Conservation (phyloP, 2,329 filamentous ascomycete genomes). For the Beauveria varroae region DNA sequence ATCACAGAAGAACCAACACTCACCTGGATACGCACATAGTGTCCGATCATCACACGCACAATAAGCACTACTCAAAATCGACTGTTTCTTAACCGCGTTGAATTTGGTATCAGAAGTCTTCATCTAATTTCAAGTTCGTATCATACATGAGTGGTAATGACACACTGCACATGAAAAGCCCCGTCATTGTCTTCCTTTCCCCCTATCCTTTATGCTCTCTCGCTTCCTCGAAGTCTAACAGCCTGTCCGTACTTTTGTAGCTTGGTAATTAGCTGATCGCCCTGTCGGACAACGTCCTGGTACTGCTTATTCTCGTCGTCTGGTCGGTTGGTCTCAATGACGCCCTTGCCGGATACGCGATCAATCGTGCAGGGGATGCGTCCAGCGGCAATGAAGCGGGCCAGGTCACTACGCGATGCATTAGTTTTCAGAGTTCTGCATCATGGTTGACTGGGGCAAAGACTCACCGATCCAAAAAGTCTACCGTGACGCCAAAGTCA, state of each 20-base stretch:
- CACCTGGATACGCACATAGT: not conserved
- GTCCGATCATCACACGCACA: not conserved
- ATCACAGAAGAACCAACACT: not conserved
- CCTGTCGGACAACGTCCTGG: slow-evolving; percentile 93
- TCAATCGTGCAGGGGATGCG: slow-evolving; percentile 96
- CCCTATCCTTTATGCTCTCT: slow-evolving; percentile 59
- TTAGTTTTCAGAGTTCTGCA: not conserved
- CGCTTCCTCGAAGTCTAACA: slow-evolving; percentile 86
- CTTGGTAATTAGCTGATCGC: slow-evolving; percentile 96
- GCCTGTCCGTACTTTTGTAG: slow-evolving; percentile 98
- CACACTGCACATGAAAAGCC: slow-evolving; percentile 6
- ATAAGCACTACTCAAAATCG: not conserved
- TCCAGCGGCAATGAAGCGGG: slow-evolving; percentile 92
- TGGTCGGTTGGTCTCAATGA: slow-evolving; percentile 95
- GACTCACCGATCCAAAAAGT: slow-evolving; percentile 85
- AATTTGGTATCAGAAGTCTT: slow-evolving; percentile 7
- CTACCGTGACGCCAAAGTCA: slow-evolving; percentile 93
- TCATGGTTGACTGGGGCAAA: not conserved
- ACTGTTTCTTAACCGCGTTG: not conserved
- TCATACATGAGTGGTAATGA: slow-evolving; percentile 10
- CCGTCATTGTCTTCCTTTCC: not conserved
- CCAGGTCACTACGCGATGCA: slow-evolving; percentile 61
- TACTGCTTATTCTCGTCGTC: slow-evolving; percentile 99
- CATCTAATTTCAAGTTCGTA: slow-evolving; percentile 8
- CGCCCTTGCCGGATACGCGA: slow-evolving; percentile 88